These are phyloP conservation scores for Auriscalpium microsporum DNA, from an alignment of 768 basidiomycete genomes.

Conservation along the genomic window DNA sequence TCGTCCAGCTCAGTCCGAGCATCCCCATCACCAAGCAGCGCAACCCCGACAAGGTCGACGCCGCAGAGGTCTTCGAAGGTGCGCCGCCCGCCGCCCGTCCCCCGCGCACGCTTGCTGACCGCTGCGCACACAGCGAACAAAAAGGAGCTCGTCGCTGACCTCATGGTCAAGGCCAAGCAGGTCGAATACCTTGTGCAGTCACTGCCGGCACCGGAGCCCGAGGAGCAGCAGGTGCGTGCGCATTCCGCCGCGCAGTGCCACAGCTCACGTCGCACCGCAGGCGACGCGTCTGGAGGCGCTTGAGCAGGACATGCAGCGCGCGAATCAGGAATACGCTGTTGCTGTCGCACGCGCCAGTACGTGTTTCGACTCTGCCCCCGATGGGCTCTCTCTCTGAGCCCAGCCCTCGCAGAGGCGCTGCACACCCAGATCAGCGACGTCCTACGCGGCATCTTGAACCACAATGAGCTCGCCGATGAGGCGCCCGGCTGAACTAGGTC, in stretches of 20 bases:
- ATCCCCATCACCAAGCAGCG: conserved; percentile 82
- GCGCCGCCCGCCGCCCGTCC: neutral
- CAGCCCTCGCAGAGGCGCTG: conserved; percentile 37
- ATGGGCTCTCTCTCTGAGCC: neutral
- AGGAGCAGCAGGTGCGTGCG: conserved; percentile 57
- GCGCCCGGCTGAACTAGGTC: conserved; percentile 6
- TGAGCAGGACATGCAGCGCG: conserved; percentile 61
- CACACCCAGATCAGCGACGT: conserved; percentile 54
- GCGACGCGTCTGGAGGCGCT: conserved; percentile 57
- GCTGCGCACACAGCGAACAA: conserved; percentile 51
- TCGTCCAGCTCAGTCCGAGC: conserved; percentile 67
- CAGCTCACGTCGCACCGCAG: conserved; percentile 23
- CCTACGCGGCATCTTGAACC: conserved; percentile 46
- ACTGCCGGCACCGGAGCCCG: conserved; percentile 69
- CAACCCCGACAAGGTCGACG: conserved; percentile 61
- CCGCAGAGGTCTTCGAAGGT: conserved; percentile 73
- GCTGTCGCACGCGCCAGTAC: conserved; percentile 72
- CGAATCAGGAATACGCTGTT: conserved; percentile 66
- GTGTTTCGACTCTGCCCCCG: conserved; percentile 21
- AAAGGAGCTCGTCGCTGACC: conserved; percentile 74
- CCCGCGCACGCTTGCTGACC: too few relatives aligned
- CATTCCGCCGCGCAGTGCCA: too few relatives aligned
- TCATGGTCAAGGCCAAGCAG: conserved; percentile 83
- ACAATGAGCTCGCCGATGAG: conserved; percentile 35
- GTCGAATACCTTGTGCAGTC: conserved; percentile 78